A percentile compares a stretch with the other conserved stretches of the same genome.
These are phyloP conservation scores for Coccomyxa sp. DNA, from an alignment of 139 green algal species.

Conservation along the genomic window DNA sequence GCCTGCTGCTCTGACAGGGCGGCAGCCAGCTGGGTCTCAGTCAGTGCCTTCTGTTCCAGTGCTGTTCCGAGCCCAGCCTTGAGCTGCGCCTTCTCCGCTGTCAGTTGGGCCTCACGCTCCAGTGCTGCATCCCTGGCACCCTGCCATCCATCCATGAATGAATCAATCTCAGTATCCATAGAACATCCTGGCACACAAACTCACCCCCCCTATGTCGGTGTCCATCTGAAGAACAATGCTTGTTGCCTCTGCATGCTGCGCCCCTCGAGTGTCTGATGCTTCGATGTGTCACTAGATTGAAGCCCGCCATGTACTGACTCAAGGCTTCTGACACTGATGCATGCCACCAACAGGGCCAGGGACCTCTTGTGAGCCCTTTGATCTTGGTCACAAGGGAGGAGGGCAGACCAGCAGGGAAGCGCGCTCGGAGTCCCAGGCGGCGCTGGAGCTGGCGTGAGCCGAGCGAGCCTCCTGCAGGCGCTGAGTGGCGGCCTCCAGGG, in stretches of 20 bases:
- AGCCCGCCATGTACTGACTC: no score
- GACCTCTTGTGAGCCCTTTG: no score
- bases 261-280: no score
- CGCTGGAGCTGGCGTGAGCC: background rate
- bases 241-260: no score
- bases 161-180: background rate
- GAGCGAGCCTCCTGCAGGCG: background rate
- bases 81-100: constrained; percentile 46
- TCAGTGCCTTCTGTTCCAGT: constrained; percentile 24
- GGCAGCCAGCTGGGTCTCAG: constrained; percentile 21
- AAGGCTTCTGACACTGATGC: no score
- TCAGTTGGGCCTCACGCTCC: constrained; percentile 10
- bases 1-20: background rate
- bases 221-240: no score
- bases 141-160: background rate
- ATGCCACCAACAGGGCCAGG: no score
- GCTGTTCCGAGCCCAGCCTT: constrained; percentile 38
- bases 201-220: no score
- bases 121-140: constrained; percentile 19
- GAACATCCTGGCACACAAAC: no score
- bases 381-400: no score
- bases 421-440: background rate
- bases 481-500: background rate
- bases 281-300: no score
- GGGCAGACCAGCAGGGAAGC: background rate